Conservation (phyloP, 2,329 filamentous ascomycete genomes). For the Juglanconis sp. region DNA sequence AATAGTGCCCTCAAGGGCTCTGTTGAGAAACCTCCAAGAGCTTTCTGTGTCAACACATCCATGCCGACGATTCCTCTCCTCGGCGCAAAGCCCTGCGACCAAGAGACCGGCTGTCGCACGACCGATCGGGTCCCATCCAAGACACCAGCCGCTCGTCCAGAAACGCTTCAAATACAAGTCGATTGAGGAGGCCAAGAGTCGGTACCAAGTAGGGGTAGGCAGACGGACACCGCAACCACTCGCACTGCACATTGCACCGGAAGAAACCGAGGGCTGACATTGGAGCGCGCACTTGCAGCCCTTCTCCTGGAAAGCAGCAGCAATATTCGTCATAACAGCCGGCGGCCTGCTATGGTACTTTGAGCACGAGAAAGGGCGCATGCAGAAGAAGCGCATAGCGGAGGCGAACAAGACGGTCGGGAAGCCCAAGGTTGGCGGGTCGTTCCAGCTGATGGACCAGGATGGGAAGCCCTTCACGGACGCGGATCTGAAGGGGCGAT, state of each 20-base stretch:
- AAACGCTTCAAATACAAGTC: conserved; percentile 46
- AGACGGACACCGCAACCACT: background rate
- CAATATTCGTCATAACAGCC: conserved; percentile 79
- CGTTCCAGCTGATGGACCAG: conserved; percentile 79
- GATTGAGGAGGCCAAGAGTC: conserved; percentile 57
- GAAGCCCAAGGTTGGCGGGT: conserved; percentile 86
- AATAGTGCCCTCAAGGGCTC: conserved; percentile 32
- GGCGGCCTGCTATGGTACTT: conserved; percentile 84
- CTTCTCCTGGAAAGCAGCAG: conserved; percentile 87
- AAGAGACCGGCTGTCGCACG: conserved; percentile 22
- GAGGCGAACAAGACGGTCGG: conserved; percentile 93
- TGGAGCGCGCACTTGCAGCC: conserved; percentile 50
- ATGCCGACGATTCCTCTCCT: conserved; percentile 42
- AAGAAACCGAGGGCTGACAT: conserved; percentile 11
- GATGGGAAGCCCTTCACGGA: conserved; percentile 75
- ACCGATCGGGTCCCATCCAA: conserved; percentile 15
- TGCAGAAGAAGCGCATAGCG: conserved; percentile 84
- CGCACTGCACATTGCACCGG: background rate
- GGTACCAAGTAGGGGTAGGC: conserved; percentile 54
- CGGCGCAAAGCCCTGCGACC: conserved; percentile 23
- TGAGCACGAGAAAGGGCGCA: conserved; percentile 84
- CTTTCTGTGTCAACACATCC: conserved; percentile 29
- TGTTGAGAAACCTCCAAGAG: conserved; percentile 31
- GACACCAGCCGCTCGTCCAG: conserved; percentile 30
- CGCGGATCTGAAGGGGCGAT: conserved; percentile 80